A percentile compares a stretch with the other conserved stretches of the same genome.
phyloP scores from a whole-genome alignment of 1,139 yeast species.

The Blastobotrys buckinghamii region DNA sequence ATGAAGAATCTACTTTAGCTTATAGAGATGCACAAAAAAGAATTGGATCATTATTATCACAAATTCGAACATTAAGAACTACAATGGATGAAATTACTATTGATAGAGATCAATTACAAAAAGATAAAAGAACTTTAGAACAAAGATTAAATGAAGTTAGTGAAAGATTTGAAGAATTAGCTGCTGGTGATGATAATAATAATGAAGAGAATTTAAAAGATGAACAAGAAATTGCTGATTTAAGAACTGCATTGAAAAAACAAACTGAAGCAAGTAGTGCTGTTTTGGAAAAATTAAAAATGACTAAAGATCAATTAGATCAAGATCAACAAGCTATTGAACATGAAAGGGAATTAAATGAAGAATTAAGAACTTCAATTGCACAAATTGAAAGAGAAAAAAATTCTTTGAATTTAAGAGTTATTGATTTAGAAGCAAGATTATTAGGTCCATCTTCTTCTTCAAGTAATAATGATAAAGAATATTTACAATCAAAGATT shows the following conservation, averaged over 20 bases:
- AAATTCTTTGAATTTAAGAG: constrained; percentile 28
- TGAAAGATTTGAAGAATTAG: constrained; percentile 27
- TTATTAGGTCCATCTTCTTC: constrained; percentile 23
- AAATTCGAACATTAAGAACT: constrained; percentile 30
- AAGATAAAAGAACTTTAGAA: constrained; percentile 36
- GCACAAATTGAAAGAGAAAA: constrained; percentile 28
- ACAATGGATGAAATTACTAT: constrained; percentile 34
- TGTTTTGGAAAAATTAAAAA: constrained; percentile 17
- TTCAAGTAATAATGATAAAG: constrained; percentile 13
- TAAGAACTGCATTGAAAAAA: constrained; percentile 20
- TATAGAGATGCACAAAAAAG: constrained; percentile 36
- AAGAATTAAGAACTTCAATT: constrained; percentile 22
- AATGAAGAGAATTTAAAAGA: constrained; percentile 1
- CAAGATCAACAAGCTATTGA: constrained; percentile 25
- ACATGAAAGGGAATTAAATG: constrained; percentile 26
- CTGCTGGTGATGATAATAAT: constrained; percentile 11
- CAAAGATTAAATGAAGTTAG: constrained; percentile 30
- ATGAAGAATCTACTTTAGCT: constrained; percentile 38
- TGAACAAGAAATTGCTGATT: constrained; percentile 18
- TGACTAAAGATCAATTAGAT: constrained; percentile 20
- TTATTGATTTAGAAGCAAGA: constrained; percentile 32
- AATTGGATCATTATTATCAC: constrained; percentile 31
- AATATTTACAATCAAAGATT: constrained; percentile 28
- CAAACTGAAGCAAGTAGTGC: constrained; percentile 22
- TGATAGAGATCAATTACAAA: constrained; percentile 34